Percentiles rank a stretch among this genome's conserved stretches.
These are phyloP conservation scores for Exophiala xenobiotica DNA, from an alignment of 2,329 filamentous ascomycete species.

Conservation along the genomic window DNA sequence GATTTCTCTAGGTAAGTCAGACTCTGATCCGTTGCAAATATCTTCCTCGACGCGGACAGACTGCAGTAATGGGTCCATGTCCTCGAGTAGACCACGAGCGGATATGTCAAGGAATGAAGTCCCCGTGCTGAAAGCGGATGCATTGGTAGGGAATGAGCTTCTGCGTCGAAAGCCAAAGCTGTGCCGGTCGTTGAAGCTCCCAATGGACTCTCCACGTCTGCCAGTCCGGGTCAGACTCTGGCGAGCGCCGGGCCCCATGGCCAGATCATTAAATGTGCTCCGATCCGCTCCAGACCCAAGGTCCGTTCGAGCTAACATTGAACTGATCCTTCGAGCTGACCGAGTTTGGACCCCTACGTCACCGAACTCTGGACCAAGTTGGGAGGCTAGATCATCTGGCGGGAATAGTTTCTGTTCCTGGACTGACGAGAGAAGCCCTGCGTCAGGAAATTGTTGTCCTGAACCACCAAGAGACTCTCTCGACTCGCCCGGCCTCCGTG, in stretches of 20 bases:
- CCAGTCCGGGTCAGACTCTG: constrained; percentile 49
- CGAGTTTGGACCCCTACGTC: constrained; percentile 56
- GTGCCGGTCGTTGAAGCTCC: constrained; percentile 61
- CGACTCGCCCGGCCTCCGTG: constrained; percentile 59
- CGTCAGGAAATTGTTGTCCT: constrained; percentile 35
- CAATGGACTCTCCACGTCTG: constrained; percentile 73
- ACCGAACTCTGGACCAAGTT: constrained; percentile 67
- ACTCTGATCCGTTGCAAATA: constrained; percentile 15
- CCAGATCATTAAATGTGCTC: constrained; percentile 73
- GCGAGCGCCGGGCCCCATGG: constrained; percentile 48
- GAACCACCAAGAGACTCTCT: constrained; percentile 73
- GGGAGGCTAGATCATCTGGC: constrained; percentile 62
- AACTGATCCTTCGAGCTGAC: constrained; percentile 80
- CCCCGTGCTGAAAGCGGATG: constrained; percentile 48
- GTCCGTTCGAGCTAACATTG: constrained; percentile 81
- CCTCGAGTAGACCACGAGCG: constrained; percentile 68
- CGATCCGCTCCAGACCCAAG: constrained; percentile 81
- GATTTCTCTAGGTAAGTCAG: constrained; percentile 22
- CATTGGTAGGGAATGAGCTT: constrained; percentile 56
- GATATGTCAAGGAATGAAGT: constrained; percentile 68
- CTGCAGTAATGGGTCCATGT: constrained; percentile 48
- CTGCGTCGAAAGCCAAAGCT: constrained; percentile 58
- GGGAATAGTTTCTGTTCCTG: constrained; percentile 54
- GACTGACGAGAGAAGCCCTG: constrained; percentile 29
- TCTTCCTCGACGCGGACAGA: constrained; percentile 23